A percentile compares a stretch with the other conserved stretches of the same genome.
These are phyloP conservation scores for Sordariomycetes sp. DNA, from an alignment of 2,329 filamentous ascomycete genomes.

Conservation along the genomic window DNA sequence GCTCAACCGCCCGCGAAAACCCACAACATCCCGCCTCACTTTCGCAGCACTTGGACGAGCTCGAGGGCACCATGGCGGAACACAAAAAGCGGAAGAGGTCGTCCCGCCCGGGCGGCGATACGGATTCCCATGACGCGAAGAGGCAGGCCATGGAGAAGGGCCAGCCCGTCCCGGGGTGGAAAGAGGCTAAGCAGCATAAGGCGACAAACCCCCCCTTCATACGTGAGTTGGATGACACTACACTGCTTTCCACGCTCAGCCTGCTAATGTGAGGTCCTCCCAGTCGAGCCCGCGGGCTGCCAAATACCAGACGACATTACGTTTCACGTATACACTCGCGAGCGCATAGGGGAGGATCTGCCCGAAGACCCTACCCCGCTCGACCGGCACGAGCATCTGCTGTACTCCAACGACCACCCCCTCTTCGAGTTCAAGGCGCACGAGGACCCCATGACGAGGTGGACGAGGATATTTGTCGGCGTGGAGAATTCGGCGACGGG, in stretches of 20 bases:
- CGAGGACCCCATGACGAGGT: conserved; percentile 17
- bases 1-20: not conserved
- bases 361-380: not conserved
- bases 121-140: not conserved
- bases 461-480: conserved; percentile 52
- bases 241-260: not conserved
- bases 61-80: not conserved
- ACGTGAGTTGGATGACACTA: not conserved
- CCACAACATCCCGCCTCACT: not conserved
- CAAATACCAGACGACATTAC: conserved; percentile 3
- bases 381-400: conserved; percentile 30
- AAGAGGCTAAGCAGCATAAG: not conserved
- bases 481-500: conserved; percentile 51
- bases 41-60: no score
- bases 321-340: conserved; percentile 3
- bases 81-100: conserved; percentile 4
- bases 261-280: not conserved
- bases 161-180: not conserved
- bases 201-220: conserved; percentile 3
- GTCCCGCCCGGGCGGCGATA: not conserved
- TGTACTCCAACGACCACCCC: conserved; percentile 46
- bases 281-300: conserved; percentile 5
- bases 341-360: not conserved
- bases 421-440: conserved; percentile 49
- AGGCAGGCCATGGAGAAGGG: not conserved